Base-by-base conservation (phyloP, 1,139 yeast species). In the Protomyces gravidus region DNA sequence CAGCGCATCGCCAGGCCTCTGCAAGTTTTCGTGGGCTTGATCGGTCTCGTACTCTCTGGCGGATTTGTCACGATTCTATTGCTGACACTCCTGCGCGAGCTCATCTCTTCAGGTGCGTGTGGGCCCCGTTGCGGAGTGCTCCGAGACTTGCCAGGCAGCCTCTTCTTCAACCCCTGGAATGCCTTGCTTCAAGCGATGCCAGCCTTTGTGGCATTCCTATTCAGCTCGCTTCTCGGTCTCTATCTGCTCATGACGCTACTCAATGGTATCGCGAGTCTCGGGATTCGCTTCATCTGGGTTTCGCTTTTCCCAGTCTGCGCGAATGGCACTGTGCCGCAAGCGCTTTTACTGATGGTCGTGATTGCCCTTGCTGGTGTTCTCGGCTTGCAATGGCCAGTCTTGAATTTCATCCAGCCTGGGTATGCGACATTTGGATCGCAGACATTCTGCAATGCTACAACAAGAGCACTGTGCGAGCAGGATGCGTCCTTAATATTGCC, bases 401-500 rank as follows among this genome's bases (percentile, higher is more conserved):
- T 65, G 21, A 58, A 47, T 47, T 58, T 65, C 25, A 55, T 65
- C 26, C 63, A 65, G 9, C 68, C 68, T 2, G 65, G 64, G 19
- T 65, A 65, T 32, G 60, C 67, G 3, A 60, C 64, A 23, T 65
- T 61, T 47, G 68, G 67, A n/a, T 59, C 63, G 25, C 68, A 65
- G 40, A 61, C 60, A 27, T 60, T 65, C 32, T 65, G 68, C 40
- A 63, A 56, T 32, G 60, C 63, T 23, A 55, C 64, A 1, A 52
- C 57, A 33, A 65, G 63, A n/a, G 68, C 64, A 27, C 21, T 9
- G 19, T 64, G 66, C 46, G 62, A 63, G 3, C 60, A 63, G 36
- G 65, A 64, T n/a, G 50, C 62, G 23, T 46, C 47, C 27, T 33
- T 53, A 5, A 51, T 53, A 9, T 27, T 46, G 11, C 50, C 58